Conservation (phyloP, 306 rosid genomes). For the Medicago lupulina region DNA sequence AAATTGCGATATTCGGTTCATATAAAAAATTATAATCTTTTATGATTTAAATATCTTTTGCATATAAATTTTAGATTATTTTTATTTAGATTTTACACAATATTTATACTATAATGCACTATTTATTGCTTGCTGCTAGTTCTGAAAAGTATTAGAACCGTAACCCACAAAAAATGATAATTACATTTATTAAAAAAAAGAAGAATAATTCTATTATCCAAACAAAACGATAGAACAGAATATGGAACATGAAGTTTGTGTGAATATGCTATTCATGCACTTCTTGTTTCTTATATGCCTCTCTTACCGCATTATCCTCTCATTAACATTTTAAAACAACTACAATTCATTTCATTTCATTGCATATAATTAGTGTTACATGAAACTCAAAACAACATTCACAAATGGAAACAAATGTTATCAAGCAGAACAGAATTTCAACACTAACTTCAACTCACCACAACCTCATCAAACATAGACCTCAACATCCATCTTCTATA, state of each 20-base stretch:
- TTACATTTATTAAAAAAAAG: neutral
- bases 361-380: slow-evolving; percentile 17
- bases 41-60: no score
- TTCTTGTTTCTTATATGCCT: slow-evolving; percentile 20
- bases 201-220: neutral
- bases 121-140: no score
- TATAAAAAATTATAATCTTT: no score
- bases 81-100: no score
- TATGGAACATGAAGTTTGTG: slow-evolving; percentile 31
- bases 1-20: no score
- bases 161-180: no score
- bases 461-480: slow-evolving; percentile 39
- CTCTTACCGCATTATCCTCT: neutral
- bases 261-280: slow-evolving; percentile 53
- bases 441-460: slow-evolving; percentile 37
- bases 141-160: no score
- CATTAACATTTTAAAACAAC: neutral
- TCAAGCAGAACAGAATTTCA: slow-evolving; percentile 41
- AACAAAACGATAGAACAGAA: slow-evolving; percentile 3
- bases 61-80: no score
- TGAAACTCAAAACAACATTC: slow-evolving; percentile 12
- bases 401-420: slow-evolving; percentile 66
- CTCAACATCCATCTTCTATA: slow-evolving; percentile 35
- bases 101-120: no score
- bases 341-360: neutral